Evolutionary conservation across 129 eudicot genomes (phyloP), one percentile per base, ranked within the genome.

Genomic region (Deinandra increscens): DNA sequence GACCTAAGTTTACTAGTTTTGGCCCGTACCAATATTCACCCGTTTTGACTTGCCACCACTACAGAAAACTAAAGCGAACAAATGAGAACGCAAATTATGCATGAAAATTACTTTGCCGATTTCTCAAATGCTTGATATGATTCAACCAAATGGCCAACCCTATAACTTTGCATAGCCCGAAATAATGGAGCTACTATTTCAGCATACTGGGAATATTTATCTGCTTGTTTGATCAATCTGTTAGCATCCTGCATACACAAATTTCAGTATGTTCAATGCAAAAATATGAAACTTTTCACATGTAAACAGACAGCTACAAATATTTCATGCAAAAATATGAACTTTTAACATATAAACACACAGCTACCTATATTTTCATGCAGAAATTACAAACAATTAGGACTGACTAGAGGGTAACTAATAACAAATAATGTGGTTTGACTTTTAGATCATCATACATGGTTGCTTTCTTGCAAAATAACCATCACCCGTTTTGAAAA

Each of bases 101-200:
- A 37, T 0, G 17, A 23, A 41, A 75, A 81, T 12, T 89, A 93
- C 98, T 85, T 89, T 48, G 99, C 84, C 14, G 88, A 87, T 82
- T 94, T 94, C 62, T 89, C 99, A 34, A 83, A 94, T 39, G 99
- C 95, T 56, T 83, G 78, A 77, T 89, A 94, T 0, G 96, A 79
- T 49, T 94, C 97, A 72, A 80, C 93, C 77, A 94, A 68, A 71
- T 85, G 84, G 20, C 80, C 81, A 4, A 83, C 68, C 60, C 90
- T 78, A 64, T 89, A 94, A 78, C 84, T 87, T 72, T 89, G 99
- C 75, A 94, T 76, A 50, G 99, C 80, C 22, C 96, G 82, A 70
- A 94, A 86, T 42, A 90, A 58, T 15, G 95, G 97, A 59, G 79
- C 54, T 17, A 94, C 75, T 64, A 94, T 89, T 41, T 94, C 99